Base-by-base conservation (phyloP, 2,329 filamentous ascomycete genomes). In the Neofusicoccum laricinum region DNA sequence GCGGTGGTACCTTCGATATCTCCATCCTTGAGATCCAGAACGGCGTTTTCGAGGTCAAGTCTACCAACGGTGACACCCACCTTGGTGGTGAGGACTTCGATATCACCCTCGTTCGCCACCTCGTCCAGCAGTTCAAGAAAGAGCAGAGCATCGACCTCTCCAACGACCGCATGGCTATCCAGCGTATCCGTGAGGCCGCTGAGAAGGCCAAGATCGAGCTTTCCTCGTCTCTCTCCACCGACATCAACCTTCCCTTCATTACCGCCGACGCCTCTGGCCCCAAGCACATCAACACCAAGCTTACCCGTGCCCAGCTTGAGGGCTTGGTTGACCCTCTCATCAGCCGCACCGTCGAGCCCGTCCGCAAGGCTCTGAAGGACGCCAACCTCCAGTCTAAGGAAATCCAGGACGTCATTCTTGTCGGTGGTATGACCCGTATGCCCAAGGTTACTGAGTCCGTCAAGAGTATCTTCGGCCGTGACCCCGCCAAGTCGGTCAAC, bases 151-250 rank as follows among this genome's bases (percentile, higher is more conserved):
- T 97, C 70, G 94, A 98, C 78, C 88, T 98, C 71, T 91, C 92
- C 66, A 83, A 82, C 76, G 94, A 98, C 84, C 93, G 94, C 79
- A 97, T 97, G 93, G 94, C 94, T 72, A 96, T 98, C 77, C 94
- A 97, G 87, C 90, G 94, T 88, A 97, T 98, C 79, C 93, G 94
- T 83, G 94, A 97, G 85, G 94, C 93, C 71, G 93, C 93, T 71
- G 94, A 98, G 87, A 97, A 97, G 89, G 94, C 94, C 77, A 98
- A 98, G 92, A 97, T 97, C 75, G 94, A 97, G 84, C 85, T 98
- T 71, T 98, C 94, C 12, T 97, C 93, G 38, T 93, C 93, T 65
- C 87, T 93, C 71, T 92, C 96, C 81, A 98, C 94, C 71, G 94
- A 97, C 76, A 97, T 98, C 83, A 97, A 96, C 86, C 88, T 98